These are phyloP conservation scores for Cytospora paraplurivora DNA, from an alignment of 2,329 filamentous ascomycete genomes.

Conservation along the genomic window DNA sequence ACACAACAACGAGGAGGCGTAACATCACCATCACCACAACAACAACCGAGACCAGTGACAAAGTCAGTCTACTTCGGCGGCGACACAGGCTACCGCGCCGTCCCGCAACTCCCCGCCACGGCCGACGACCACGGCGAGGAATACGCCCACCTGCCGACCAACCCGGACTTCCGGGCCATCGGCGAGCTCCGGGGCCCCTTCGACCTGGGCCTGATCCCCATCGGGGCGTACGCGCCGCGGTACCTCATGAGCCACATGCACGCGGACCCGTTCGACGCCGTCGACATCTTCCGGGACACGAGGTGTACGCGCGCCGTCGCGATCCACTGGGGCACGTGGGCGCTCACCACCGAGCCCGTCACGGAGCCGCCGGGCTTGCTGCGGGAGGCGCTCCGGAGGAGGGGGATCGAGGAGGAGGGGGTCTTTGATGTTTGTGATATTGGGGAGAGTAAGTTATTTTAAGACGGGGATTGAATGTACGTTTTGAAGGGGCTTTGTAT, in stretches of 20 bases:
- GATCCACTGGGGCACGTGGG: slow-evolving; percentile 94
- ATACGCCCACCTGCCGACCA: slow-evolving; percentile 67
- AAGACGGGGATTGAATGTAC: slow-evolving; percentile 29
- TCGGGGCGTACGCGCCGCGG: slow-evolving; percentile 82
- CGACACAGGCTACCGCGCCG: slow-evolving; percentile 86
- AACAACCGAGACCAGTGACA: slow-evolving; percentile 50
- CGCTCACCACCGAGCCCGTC: slow-evolving; percentile 81
- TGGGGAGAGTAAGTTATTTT: slow-evolving; percentile 80
- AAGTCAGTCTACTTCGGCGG: slow-evolving; percentile 81
- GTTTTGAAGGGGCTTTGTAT: neutral
- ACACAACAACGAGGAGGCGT: no score
- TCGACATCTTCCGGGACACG: slow-evolving; percentile 87
- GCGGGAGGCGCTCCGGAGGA: slow-evolving; percentile 68
- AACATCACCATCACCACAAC: neutral
- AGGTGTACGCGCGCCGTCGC: slow-evolving; percentile 76
- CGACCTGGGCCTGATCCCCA: slow-evolving; percentile 88
- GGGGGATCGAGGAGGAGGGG: slow-evolving; percentile 68
- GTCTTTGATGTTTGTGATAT: slow-evolving; percentile 83
- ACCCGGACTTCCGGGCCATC: slow-evolving; percentile 84
- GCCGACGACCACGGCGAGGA: slow-evolving; percentile 72
- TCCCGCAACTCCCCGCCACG: slow-evolving; percentile 63
- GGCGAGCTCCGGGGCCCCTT: slow-evolving; percentile 81
- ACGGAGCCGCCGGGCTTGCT: slow-evolving; percentile 77
- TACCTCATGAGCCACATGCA: slow-evolving; percentile 78
- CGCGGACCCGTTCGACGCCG: slow-evolving; percentile 81